Conservation (phyloP, 495 filamentous ascomycete genomes). For the Lophiotrema nucula region DNA sequence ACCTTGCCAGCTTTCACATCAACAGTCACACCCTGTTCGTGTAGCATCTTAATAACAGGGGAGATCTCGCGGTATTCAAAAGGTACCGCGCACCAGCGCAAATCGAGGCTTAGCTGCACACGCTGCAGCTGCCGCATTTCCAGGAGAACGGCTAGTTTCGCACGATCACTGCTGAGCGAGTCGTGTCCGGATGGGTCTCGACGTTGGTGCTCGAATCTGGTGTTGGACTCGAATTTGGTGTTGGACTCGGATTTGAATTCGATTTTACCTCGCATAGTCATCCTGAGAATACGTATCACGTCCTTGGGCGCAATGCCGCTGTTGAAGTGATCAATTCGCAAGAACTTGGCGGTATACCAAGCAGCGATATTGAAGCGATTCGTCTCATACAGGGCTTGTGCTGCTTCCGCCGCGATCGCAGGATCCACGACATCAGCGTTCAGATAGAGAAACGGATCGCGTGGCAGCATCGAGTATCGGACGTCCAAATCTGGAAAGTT, state of each 20-base stretch:
- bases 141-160: background rate
- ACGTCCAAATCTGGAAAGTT: background rate
- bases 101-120: background rate
- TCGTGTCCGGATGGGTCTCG: background rate
- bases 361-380: slow-evolving; percentile 4
- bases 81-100: background rate
- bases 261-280: background rate
- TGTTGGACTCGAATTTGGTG: background rate
- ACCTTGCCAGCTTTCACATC: background rate
- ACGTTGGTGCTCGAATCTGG: background rate
- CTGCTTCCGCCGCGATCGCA: slow-evolving; percentile 12
- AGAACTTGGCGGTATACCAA: background rate
- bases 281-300: background rate
- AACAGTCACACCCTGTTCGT: background rate
- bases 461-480: background rate
- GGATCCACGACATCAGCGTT: slow-evolving; percentile 12
- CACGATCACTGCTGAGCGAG: background rate
- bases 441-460: slow-evolving; percentile 12
- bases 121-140: background rate
- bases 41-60: background rate
- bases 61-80: background rate
- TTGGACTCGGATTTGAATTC: background rate
- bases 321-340: slow-evolving; percentile 5
- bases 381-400: slow-evolving; percentile 10
- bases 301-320: background rate